Percentiles rank a stretch among this genome's conserved stretches.
These are phyloP conservation scores for Neocucurbitaria cava DNA, from an alignment of 2,329 filamentous ascomycete species.

Conservation along the genomic window DNA sequence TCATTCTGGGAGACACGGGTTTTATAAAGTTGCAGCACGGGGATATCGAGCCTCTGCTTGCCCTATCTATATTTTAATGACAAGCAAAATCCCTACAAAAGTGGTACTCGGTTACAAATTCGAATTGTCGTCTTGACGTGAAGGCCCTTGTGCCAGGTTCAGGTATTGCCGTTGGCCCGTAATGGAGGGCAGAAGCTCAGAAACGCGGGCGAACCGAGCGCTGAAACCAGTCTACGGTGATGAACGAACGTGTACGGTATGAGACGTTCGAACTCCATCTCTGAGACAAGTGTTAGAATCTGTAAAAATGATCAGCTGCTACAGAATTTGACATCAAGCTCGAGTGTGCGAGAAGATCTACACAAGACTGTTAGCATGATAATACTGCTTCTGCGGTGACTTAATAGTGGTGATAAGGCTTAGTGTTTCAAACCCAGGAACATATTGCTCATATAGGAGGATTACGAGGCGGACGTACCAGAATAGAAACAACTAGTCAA, in stretches of 20 bases:
- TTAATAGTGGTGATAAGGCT: slow-evolving; percentile 32
- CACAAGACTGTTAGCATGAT: slow-evolving; percentile 4
- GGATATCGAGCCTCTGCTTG: slow-evolving; percentile 24
- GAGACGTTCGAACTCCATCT: slow-evolving; percentile 9
- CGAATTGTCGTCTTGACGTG: slow-evolving; percentile 29
- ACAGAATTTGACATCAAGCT: slow-evolving; percentile 20
- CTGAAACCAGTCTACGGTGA: slow-evolving; percentile 11
- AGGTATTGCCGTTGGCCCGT: slow-evolving; percentile 17
- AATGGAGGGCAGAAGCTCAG: slow-evolving; percentile 11
- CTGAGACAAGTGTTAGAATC: not conserved
- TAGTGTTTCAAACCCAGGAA: slow-evolving; percentile 43
- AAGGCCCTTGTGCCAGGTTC: slow-evolving; percentile 33
- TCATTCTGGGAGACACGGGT: slow-evolving; percentile 14
- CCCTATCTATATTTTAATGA: slow-evolving; percentile 34
- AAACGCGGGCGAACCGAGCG: slow-evolving; percentile 15
- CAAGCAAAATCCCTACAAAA: slow-evolving; percentile 34
- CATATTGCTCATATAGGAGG: slow-evolving; percentile 36
- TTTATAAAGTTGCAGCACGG: slow-evolving; percentile 22
- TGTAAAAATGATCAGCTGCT: slow-evolving; percentile 1
- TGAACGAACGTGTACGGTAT: slow-evolving; percentile 3
- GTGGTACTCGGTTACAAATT: slow-evolving; percentile 28
- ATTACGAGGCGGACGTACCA: slow-evolving; percentile 30
- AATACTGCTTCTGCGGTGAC: slow-evolving; percentile 12
- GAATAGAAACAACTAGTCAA: slow-evolving; percentile 26
- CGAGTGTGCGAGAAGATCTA: slow-evolving; percentile 6